These are phyloP conservation scores for Penicillium rolfsii DNA, from an alignment of 2,329 filamentous ascomycete species.

Conservation along the genomic window DNA sequence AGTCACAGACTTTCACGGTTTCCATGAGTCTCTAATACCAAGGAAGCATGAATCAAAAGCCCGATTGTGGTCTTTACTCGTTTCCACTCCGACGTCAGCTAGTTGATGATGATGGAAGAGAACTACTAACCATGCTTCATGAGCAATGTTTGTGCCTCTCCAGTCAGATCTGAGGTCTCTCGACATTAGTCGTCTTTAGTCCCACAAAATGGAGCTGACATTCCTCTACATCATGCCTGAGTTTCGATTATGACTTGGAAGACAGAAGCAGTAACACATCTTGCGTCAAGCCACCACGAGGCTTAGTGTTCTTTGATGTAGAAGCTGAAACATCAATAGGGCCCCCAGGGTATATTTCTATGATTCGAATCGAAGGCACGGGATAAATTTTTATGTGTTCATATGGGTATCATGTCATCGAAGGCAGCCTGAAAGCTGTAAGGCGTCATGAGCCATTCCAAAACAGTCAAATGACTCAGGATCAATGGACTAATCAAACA, in stretches of 20 bases:
- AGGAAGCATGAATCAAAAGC: neutral
- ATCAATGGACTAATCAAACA: neutral
- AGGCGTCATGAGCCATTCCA: neutral
- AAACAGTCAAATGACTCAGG: neutral
- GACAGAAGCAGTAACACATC: neutral
- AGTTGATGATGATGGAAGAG: too few species aligned
- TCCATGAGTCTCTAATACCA: too few species aligned
- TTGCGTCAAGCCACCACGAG: neutral
- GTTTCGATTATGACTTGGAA: neutral
- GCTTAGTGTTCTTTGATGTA: neutral
- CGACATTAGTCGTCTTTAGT: too few species aligned
- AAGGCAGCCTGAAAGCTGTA: neutral
- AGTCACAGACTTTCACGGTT: neutral
- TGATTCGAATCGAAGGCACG: neutral
- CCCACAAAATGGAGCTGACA: too few species aligned
- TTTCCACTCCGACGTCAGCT: too few species aligned
- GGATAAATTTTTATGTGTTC: neutral
- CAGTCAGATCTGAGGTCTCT: too few species aligned
- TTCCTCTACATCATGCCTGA: neutral
- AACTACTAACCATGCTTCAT: too few species aligned
- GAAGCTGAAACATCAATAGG: neutral
- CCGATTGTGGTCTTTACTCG: too few species aligned
- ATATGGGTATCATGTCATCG: neutral
- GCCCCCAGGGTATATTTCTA: neutral
- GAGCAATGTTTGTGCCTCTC: too few species aligned